Base-by-base conservation (phyloP, 2,329 filamentous ascomycete genomes). In the Thermomyces lanuginosus region DNA sequence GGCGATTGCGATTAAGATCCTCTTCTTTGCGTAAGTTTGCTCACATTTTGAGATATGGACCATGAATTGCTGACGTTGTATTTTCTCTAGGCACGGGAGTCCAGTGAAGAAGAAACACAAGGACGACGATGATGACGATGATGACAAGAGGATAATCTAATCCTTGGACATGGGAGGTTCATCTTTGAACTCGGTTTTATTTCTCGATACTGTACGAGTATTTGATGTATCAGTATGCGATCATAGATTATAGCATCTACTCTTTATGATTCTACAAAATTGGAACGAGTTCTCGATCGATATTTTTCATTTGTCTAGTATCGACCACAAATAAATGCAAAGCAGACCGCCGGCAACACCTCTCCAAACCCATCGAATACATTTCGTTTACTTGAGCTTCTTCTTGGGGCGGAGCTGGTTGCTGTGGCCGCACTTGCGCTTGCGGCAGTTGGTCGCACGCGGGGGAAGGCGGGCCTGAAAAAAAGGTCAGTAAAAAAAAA, bases 371-470 rank as follows among this genome's bases (percentile, higher is more conserved):
- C n/a, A n/a, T n/a, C n/a, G n/a, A n/a, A n/a, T n/a, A n/a, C n/a
- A n/a, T n/a, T n/a, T 51, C 45, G 46, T 45, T 36, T 77, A 86
- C 69, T 93, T 92, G 61, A 92, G 75, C 86, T 98, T 98, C 84
- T 98, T 98, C 86, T 98, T 98, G 64, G 89, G 89, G 67, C 89
- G 82, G 61, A 98, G 81, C 76, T 98, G 89, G 81, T 95, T 95
- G 69, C 78, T 91, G 78, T 95, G 89, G 42, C 86, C 89, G 66
- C 86, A 95, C 76, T 95, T 95, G 71, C 84, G 84, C 83, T 95
- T 95, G 56, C 84, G 75, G 81, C 89, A 98, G 80, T 98, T 98
- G 73, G 86, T 93, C 53, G 89, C 89, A 75, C 89, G 82, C 48
- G 86, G 86, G 45, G 86, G 86, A 42, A 95, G 83, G 62, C 86